phyloP scores from a whole-genome alignment of 108 stramenopile species.

The Parmales sp. region DNA sequence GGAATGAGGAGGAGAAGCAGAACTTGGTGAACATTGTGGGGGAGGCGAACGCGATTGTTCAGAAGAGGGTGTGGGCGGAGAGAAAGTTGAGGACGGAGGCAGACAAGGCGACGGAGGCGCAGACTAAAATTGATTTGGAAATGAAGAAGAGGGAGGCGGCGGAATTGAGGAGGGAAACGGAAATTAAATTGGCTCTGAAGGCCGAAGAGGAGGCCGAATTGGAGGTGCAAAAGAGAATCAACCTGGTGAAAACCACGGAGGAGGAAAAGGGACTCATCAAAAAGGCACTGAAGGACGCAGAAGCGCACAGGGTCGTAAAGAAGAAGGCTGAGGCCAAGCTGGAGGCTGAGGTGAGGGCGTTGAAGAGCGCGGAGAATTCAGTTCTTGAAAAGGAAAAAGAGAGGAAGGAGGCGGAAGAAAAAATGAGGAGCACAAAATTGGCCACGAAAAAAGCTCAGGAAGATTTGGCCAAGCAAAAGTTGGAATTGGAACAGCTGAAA shows the following conservation, averaged over 20 bases:
- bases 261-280: conserved; percentile 5
- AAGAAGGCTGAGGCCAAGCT: conserved; percentile 7
- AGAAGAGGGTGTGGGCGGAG: conserved; percentile 9
- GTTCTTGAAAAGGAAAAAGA: too few species aligned
- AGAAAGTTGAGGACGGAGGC: neutral
- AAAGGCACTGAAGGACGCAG: neutral
- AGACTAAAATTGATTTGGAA: neutral
- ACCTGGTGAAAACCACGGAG: neutral
- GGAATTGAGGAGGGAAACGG: neutral
- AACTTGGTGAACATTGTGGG: neutral
- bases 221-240: neutral
- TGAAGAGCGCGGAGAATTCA: too few species aligned
- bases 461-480: neutral
- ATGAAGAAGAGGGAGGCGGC: neutral
- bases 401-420: neutral
- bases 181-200: neutral
- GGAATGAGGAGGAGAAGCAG: neutral
- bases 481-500: neutral
- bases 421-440: neutral
- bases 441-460: neutral
- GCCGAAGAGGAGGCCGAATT: conserved; percentile 6
- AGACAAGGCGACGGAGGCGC: conserved; percentile 1
- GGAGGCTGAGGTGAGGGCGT: too few species aligned
- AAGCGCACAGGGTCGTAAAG: neutral
- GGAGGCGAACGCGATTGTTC: neutral